phyloP scores from a whole-genome alignment of 129 eudicot species.

The Erigeron canadensis region DNA sequence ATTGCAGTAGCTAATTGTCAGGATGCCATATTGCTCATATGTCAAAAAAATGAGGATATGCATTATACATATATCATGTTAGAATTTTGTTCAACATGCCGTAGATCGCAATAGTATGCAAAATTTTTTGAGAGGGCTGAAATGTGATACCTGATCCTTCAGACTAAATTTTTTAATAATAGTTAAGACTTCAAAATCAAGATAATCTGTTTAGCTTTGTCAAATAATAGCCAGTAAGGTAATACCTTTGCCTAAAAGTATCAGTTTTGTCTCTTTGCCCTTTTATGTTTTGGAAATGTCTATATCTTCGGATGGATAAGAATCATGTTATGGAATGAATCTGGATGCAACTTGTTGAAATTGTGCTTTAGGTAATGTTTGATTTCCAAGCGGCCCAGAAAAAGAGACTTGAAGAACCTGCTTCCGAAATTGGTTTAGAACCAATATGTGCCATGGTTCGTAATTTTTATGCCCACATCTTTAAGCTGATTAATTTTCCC shows the following conservation, averaged over 20 bases:
- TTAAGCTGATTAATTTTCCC: slow-evolving; percentile 11
- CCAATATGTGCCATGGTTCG: slow-evolving; percentile 93
- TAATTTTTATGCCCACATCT: neutral
- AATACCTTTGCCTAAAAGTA: neutral
- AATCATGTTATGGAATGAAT: slow-evolving; percentile 3
- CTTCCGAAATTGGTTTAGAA: slow-evolving; percentile 97
- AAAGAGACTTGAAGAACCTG: slow-evolving; percentile 91
- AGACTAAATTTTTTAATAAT: too few species aligned
- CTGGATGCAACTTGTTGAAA: slow-evolving; percentile 20
- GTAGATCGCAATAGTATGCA: neutral
- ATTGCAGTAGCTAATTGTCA: too few species aligned
- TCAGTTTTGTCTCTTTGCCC: neutral
- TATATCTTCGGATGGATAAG: too few species aligned
- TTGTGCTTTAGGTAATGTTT: slow-evolving; percentile 66
- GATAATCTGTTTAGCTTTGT: too few species aligned
- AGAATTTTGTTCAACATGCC: neutral
- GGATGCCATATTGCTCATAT: too few species aligned
- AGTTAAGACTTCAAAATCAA: too few species aligned
- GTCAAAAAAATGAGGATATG: too few species aligned
- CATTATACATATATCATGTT: neutral
- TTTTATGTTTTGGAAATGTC: too few species aligned
- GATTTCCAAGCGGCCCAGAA: slow-evolving; percentile 95
- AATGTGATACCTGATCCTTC: too few species aligned
- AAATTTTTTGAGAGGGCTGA: neutral
- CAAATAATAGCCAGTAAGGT: neutral